These are phyloP conservation scores for Xylaria bambusicola DNA, from an alignment of 495 filamentous ascomycete genomes.

Conservation along the genomic window DNA sequence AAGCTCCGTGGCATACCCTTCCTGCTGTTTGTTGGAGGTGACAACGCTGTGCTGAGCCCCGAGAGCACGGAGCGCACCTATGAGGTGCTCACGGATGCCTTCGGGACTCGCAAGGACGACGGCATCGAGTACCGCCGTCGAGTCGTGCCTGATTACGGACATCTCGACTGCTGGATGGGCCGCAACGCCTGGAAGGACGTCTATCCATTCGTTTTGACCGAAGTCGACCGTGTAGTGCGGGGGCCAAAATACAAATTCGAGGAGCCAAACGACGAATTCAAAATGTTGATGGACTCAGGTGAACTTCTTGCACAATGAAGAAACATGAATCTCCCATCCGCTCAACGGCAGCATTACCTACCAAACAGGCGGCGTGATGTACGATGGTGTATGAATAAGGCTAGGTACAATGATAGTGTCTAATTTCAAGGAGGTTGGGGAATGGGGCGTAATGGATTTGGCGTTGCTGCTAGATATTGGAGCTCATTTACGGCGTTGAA, in stretches of 20 bases:
- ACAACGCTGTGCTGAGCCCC: conserved; percentile 62
- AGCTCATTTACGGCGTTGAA: not conserved
- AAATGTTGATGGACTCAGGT: conserved; percentile 42
- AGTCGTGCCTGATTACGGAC: conserved; percentile 64
- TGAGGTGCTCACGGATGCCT: conserved; percentile 54
- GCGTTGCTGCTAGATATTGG: not conserved
- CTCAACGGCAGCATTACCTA: not conserved
- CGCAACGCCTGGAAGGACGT: conserved; percentile 62
- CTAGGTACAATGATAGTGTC: not conserved
- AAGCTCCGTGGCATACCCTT: conserved; percentile 59
- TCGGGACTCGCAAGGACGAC: conserved; percentile 41
- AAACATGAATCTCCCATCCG: not conserved
- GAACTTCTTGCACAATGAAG: conserved; percentile 34
- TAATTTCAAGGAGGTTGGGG: not conserved
- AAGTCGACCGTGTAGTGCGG: conserved; percentile 53
- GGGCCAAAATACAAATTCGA: conserved; percentile 40
- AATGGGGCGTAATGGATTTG: not conserved
- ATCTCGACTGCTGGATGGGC: conserved; percentile 70
- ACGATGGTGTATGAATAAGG: conserved; percentile 15
- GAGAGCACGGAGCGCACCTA: conserved; percentile 60
- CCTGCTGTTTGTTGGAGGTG: conserved; percentile 57
- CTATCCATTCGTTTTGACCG: conserved; percentile 59
- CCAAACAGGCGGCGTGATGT: not conserved
- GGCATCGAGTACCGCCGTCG: conserved; percentile 51
- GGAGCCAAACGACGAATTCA: conserved; percentile 45